phyloP scores from a whole-genome alignment of 2,329 filamentous ascomycete genomes.

The Colletotrichum endophyticum region DNA sequence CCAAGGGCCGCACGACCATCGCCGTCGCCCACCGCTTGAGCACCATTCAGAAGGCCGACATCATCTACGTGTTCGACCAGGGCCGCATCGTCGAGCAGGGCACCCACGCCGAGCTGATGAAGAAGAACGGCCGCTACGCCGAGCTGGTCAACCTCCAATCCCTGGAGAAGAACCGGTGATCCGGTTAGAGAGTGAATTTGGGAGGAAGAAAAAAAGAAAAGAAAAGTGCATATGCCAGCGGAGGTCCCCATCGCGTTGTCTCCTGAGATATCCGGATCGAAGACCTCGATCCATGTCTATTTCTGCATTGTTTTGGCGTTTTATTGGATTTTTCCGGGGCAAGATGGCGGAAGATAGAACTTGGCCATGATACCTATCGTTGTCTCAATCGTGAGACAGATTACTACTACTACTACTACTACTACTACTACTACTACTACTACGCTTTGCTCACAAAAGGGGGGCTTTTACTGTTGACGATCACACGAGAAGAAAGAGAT shows the following conservation, averaged over 20 bases:
- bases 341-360: neutral
- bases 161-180: conserved; percentile 61
- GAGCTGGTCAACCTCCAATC: conserved; percentile 84
- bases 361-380: neutral
- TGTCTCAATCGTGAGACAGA: neutral
- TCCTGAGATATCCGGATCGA: conserved; percentile 18
- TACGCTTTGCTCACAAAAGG: neutral
- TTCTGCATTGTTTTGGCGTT: conserved; percentile 19
- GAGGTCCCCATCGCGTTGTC: neutral
- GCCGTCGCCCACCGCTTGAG: conserved; percentile 91
- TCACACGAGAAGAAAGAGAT: neutral
- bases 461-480: neutral
- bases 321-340: neutral
- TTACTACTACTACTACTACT: neutral
- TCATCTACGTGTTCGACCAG: conserved; percentile 96
- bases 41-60: conserved; percentile 92
- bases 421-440: neutral
- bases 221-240: neutral
- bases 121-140: conserved; percentile 72
- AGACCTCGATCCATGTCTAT: conserved; percentile 3
- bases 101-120: conserved; percentile 76
- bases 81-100: conserved; percentile 86
- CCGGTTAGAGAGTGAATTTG: neutral
- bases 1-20: conserved; percentile 87
- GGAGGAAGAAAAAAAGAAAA: neutral